These are phyloP conservation scores for Fagopyrum tataricum DNA, from an alignment of 148 eudicot species.

Conservation along the genomic window DNA sequence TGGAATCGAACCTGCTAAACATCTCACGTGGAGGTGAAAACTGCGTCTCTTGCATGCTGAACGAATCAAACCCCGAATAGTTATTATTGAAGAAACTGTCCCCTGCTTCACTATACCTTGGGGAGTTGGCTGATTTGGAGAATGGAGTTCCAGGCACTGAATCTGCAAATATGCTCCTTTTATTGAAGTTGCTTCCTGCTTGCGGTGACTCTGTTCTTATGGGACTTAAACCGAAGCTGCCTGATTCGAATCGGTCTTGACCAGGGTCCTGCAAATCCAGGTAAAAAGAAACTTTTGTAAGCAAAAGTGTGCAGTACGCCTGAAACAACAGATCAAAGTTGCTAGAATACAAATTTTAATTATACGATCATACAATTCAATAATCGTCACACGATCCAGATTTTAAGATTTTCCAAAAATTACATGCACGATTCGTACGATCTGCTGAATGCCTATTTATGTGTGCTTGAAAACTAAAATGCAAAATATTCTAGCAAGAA, in stretches of 20 bases:
- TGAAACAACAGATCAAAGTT: too few species aligned
- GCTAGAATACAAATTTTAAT: too few species aligned
- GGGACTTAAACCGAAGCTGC: conserved; percentile 58
- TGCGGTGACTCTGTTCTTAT: conserved; percentile 53
- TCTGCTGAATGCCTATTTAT: too few species aligned
- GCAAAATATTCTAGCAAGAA: too few species aligned
- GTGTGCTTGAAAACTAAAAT: too few species aligned
- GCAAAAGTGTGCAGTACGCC: background rate
- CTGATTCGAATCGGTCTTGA: conserved; percentile 57
- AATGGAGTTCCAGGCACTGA: conserved; percentile 78
- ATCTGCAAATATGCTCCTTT: conserved; percentile 66
- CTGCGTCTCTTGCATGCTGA: conserved; percentile 31
- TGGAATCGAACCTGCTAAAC: conserved; percentile 68
- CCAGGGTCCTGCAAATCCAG: conserved; percentile 44
- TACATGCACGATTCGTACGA: too few species aligned
- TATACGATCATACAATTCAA: too few species aligned
- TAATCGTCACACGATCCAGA: too few species aligned
- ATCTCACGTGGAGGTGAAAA: conserved; percentile 55
- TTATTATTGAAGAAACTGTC: conserved; percentile 69
- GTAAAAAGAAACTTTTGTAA: background rate
- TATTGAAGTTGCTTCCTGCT: conserved; percentile 33
- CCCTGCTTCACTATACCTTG: conserved; percentile 53
- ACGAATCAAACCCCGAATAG: conserved; percentile 53
- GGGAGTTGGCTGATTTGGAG: conserved; percentile 66
- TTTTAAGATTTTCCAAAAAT: too few species aligned